These are phyloP conservation scores for Vitis amurensis DNA, from an alignment of 164 flowering plant genomes.

Conservation along the genomic window DNA sequence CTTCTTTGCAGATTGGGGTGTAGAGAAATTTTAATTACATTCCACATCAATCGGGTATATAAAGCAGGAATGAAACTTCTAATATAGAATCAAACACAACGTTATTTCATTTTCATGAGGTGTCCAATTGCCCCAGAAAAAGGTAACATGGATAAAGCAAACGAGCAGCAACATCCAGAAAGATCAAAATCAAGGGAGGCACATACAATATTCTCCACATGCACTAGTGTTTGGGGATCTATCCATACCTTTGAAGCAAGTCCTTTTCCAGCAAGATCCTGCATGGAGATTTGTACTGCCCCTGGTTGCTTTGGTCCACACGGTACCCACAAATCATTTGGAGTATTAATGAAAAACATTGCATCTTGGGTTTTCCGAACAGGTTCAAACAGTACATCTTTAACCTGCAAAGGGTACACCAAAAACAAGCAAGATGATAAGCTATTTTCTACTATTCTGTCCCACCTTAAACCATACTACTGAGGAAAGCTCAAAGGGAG, in stretches of 20 bases:
- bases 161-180: background rate
- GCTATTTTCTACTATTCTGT: background rate
- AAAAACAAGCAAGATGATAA: background rate
- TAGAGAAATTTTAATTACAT: no score
- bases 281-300: constrained; percentile 87
- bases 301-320: constrained; percentile 95
- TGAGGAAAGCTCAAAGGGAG: background rate
- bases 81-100: background rate
- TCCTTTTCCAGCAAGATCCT: constrained; percentile 84
- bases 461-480: background rate
- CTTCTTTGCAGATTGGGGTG: no score
- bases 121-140: background rate
- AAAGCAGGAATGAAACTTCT: no score
- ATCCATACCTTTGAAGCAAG: constrained; percentile 74
- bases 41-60: no score
- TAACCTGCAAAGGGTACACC: constrained; percentile 59
- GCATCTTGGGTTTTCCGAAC: constrained; percentile 99
- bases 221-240: no score
- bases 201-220: no score
- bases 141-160: no score
- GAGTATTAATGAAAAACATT: constrained; percentile 70
- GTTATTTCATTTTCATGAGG: background rate
- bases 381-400: constrained; percentile 95
- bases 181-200: no score
- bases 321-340: constrained; percentile 77